Base-by-base conservation (phyloP, 345 rosid genomes). In the Erucastrum elatum region DNA sequence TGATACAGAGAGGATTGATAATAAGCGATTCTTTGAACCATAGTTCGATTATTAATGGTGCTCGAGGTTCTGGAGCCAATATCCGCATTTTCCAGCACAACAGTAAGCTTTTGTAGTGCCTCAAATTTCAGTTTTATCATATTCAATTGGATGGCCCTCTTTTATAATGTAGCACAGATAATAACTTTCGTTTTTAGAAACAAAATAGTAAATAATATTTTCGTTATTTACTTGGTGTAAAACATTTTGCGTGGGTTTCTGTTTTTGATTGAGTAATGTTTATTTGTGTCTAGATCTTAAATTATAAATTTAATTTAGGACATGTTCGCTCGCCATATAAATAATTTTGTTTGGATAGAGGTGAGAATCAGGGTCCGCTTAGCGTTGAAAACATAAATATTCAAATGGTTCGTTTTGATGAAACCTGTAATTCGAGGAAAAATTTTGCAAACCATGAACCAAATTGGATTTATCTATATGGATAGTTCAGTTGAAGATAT, bases 1-100 rank as follows among this genome's bases (percentile, higher is more conserved):
- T 44, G 53, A 44, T 3, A 44, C 82, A 95, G 98, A 96, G 99
- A 82, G 89, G 92, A 34, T 85, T 95, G 84, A 90, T 93, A 34
- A 86, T 95, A 17, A 93, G 99, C 64, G 99, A 95, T 85, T 93
- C 99, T 3, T 82, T 95, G 84, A 95, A 95, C 88, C 99, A 95
- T 78, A 93, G 87, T 80, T 95, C 98, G 31, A 91, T 93, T 84
- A 89, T 95, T 67, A 95, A 85, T 84, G 99, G 99, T 65, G 99
- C 98, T 51, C 90, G 99, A 77, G 98, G 98, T 61, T 93, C 99
- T 6, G 97, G 98, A 78, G 95, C 98, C 77, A 88, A 93, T n/a
- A 77, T 93, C 72, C 87, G 97, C 27, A 98, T 95, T 86, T 95
- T 93, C 83, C 98, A 90, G 71, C 90, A 93, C 84, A 95, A 95